phyloP scores from a whole-genome alignment of 169 alveolate genomes.

The Eimeria brunetti region DNA sequence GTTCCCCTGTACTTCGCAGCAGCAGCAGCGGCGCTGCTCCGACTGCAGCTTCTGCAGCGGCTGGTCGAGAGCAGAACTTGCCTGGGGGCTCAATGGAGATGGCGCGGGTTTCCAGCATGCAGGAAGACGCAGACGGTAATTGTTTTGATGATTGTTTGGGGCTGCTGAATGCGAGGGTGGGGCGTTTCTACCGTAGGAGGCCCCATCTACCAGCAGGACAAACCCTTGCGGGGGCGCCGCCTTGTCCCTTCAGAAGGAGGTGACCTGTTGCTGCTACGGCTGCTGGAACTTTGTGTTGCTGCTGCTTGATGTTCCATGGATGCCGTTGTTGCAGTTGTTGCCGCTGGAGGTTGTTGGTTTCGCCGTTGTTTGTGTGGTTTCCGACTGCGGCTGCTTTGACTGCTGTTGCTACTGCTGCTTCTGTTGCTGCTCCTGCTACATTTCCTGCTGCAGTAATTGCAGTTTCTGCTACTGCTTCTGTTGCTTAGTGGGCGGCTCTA shows the following conservation, averaged over 20 bases:
- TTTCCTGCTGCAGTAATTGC: background rate
- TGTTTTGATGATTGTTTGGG: slow-evolving; percentile 48
- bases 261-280: background rate
- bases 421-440: background rate
- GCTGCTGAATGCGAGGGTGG: slow-evolving; percentile 30
- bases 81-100: background rate
- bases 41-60: background rate
- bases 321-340: background rate
- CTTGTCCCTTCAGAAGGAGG: slow-evolving; percentile 64
- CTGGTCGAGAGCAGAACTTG: background rate
- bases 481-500: background rate
- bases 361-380: background rate
- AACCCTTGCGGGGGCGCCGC: background rate
- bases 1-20: background rate
- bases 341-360: background rate
- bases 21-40: slow-evolving; percentile 6
- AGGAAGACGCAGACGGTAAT: slow-evolving; percentile 6
- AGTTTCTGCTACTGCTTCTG: background rate
- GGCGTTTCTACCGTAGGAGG: slow-evolving; percentile 4
- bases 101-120: background rate
- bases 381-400: background rate
- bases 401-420: background rate
- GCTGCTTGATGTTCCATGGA: background rate
- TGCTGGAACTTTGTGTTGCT: background rate
- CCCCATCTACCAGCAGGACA: background rate